phyloP scores from a whole-genome alignment of 108 stramenopile species.

The Bacterosira constricta region DNA sequence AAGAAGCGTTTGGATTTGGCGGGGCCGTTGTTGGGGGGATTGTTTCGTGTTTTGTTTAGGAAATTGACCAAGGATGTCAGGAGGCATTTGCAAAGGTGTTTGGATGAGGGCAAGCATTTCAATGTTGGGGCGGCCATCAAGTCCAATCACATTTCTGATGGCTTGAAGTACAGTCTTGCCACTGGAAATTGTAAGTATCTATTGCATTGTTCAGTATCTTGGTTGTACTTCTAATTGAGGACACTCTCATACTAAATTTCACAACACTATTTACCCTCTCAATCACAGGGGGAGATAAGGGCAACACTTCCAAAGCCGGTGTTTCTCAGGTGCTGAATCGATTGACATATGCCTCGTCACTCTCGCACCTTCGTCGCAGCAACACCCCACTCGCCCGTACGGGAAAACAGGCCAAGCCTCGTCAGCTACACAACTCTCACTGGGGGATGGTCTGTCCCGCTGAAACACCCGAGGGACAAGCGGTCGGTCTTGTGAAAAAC shows the following conservation, averaged over 20 bases:
- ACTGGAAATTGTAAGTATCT: constrained; percentile 96
- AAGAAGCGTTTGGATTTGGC: constrained; percentile 99
- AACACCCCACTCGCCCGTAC: constrained; percentile 98
- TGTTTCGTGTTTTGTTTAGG: constrained; percentile 95
- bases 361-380: constrained; percentile 97
- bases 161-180: constrained; percentile 96
- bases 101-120: constrained; percentile 96
- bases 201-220: background rate
- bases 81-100: constrained; percentile 91
- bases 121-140: constrained; percentile 96
- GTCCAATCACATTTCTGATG: constrained; percentile 94
- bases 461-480: constrained; percentile 97
- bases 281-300: constrained; percentile 90
- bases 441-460: constrained; percentile 99
- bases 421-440: constrained; percentile 99
- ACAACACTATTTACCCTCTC: constrained; percentile 8
- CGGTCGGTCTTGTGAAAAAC: constrained; percentile 97
- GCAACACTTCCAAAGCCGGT: constrained; percentile 91
- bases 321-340: constrained; percentile 99
- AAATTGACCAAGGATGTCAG: constrained; percentile 95
- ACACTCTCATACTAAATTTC: too few relatives aligned
- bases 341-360: constrained; percentile 96
- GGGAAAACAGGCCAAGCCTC: constrained; percentile 98
- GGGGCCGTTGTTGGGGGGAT: constrained; percentile 94
- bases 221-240: background rate